Evolutionary conservation across 2,329 filamentous ascomycete species (phyloP).

Genomic region (Beauveria caledonica): DNA sequence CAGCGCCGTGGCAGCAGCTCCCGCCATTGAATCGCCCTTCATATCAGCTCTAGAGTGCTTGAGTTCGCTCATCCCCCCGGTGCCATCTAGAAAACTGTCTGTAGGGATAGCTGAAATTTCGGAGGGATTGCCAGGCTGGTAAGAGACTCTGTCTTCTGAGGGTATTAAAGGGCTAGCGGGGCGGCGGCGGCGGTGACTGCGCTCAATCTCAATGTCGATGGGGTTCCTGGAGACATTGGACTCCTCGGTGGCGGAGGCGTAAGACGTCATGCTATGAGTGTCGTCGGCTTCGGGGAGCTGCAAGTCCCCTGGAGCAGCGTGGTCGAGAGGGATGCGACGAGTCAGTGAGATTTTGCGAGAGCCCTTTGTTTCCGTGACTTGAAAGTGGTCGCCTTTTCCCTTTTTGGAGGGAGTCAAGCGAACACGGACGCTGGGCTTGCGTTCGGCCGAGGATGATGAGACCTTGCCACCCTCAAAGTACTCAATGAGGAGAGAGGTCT

Average conservation of each 20-base stretch:
- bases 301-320: conserved; percentile 32
- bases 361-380: conserved; percentile 75
- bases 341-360: conserved; percentile 56
- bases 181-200: conserved; percentile 47
- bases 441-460: conserved; percentile 44
- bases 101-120: conserved; percentile 74
- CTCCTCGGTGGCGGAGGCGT: conserved; percentile 70
- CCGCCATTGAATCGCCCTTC: conserved; percentile 29
- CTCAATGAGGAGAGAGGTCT: conserved; percentile 88
- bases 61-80: conserved; percentile 34
- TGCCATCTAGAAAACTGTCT: conserved; percentile 55
- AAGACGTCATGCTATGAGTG: conserved; percentile 60
- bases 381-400: conserved; percentile 64
- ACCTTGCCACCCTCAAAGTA: conserved; percentile 79
- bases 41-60: conserved; percentile 34
- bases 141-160: conserved; percentile 42
- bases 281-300: conserved; percentile 47
- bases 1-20: conserved; percentile 26
- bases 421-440: conserved; percentile 73
- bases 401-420: conserved; percentile 72
- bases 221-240: conserved; percentile 70
- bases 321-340: conserved; percentile 45
- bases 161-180: conserved; percentile 61
- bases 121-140: conserved; percentile 60
- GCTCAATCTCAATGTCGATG: conserved; percentile 82